These are phyloP conservation scores for Anastatica hierochuntica DNA, from an alignment of 345 rosid genomes.

Conservation along the genomic window DNA sequence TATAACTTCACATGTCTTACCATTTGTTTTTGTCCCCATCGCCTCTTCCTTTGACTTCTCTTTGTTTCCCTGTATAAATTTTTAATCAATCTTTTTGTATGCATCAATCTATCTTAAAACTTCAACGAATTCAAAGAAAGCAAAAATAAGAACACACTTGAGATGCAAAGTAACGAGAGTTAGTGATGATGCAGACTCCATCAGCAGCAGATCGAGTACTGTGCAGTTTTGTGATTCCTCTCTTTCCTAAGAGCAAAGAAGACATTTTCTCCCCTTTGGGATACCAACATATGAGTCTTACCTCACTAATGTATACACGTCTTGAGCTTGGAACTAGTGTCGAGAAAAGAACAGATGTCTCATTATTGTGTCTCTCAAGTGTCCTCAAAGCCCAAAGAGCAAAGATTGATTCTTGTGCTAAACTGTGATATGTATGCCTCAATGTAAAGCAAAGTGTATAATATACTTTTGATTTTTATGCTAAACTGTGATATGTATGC, in stretches of 20 bases:
- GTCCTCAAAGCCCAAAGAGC: constrained; percentile 1
- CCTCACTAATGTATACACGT: not conserved
- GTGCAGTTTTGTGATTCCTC: not conserved
- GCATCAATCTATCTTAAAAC: not conserved
- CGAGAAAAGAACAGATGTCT: constrained; percentile 6
- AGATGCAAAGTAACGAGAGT: constrained; percentile 14
- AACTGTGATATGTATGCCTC: no score
- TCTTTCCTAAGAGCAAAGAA: no score
- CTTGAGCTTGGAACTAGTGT: constrained; percentile 6
- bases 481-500: no score
- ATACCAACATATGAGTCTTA: no score
- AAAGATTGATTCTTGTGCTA: not conserved
- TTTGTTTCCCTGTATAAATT: no score
- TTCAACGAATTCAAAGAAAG: no score
- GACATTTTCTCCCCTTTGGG: not conserved
- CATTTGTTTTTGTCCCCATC: no score
- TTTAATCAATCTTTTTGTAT: not conserved
- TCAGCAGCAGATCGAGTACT: not conserved
- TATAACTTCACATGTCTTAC: no score
- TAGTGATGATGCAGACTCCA: constrained; percentile 2
- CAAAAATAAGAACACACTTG: not conserved
- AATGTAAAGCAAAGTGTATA: no score
- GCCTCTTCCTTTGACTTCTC: no score
- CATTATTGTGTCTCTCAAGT: not conserved
- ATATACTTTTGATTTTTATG: no score